Evolutionary conservation across 441 rosid genomes (phyloP).

Genomic region (Mallotus repandus): DNA sequence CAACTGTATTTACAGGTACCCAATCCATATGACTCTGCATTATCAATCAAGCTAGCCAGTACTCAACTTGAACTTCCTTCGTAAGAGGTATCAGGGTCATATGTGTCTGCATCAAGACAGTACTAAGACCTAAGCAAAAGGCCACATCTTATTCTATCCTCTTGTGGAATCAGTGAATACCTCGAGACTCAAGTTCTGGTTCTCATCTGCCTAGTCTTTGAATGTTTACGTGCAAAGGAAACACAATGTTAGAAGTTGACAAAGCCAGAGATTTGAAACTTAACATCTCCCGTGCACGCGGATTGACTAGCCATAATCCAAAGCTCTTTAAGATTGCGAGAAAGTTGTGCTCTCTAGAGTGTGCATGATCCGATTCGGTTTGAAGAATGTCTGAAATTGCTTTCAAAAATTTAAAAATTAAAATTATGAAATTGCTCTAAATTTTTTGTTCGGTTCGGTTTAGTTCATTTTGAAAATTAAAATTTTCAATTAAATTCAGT

Average conservation of each 20-base stretch:
- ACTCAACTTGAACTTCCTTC: constrained; percentile 70
- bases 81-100: constrained; percentile 71
- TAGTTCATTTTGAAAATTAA: too few relatives aligned
- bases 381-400: too few relatives aligned
- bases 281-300: constrained; percentile 25
- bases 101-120: constrained; percentile 62
- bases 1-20: too few relatives aligned
- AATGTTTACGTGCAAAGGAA: constrained; percentile 7
- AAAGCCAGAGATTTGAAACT: background rate
- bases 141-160: constrained; percentile 69
- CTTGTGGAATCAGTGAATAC: constrained; percentile 61
- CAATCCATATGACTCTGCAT: background rate
- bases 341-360: constrained; percentile 29
- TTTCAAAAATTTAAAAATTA: too few relatives aligned
- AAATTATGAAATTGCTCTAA: too few relatives aligned
- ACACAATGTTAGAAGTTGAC: background rate
- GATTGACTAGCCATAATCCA: constrained; percentile 77
- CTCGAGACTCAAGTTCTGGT: constrained; percentile 39
- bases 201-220: constrained; percentile 40
- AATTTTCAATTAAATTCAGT: too few relatives aligned
- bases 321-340: constrained; percentile 64
- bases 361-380: too few relatives aligned
- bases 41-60: constrained; percentile 53
- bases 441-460: too few relatives aligned
- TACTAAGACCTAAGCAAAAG: constrained; percentile 69